A percentile compares a stretch with the other conserved stretches of the same genome.
These are phyloP conservation scores for Botrytis cinerea DNA, from an alignment of 2,329 filamentous ascomycete species.

Conservation along the genomic window DNA sequence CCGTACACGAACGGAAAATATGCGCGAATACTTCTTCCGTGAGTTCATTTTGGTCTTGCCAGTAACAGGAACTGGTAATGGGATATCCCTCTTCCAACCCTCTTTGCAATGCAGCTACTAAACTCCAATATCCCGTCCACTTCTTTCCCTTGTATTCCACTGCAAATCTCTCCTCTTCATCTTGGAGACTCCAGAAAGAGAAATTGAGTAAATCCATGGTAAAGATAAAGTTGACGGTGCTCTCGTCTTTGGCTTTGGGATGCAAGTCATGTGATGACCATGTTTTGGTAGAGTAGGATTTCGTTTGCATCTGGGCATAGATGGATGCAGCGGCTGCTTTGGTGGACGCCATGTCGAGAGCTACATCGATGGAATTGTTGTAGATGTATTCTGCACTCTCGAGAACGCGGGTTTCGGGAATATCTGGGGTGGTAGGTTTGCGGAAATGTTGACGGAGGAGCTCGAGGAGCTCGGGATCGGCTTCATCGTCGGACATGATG, in stretches of 20 bases:
- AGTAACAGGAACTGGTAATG: slow-evolving; percentile 86
- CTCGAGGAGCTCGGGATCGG: slow-evolving; percentile 82
- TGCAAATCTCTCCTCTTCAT: slow-evolving; percentile 71
- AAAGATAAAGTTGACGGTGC: slow-evolving; percentile 88
- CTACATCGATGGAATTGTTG: slow-evolving; percentile 91
- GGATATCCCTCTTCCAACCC: slow-evolving; percentile 85
- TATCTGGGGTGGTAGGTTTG: slow-evolving; percentile 53
- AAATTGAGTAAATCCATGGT: slow-evolving; percentile 97
- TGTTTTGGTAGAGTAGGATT: slow-evolving; percentile 77
- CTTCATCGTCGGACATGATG: slow-evolving; percentile 86
- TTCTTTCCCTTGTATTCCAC: slow-evolving; percentile 77
- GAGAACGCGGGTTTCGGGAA: slow-evolving; percentile 79
- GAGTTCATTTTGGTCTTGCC: slow-evolving; percentile 75
- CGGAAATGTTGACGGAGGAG: slow-evolving; percentile 80
- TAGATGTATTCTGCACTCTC: slow-evolving; percentile 82
- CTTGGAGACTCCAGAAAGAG: slow-evolving; percentile 83
- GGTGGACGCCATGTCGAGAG: slow-evolving; percentile 78
- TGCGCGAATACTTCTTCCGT: slow-evolving; percentile 71
- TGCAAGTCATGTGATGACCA: slow-evolving; percentile 92
- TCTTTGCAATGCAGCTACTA: slow-evolving; percentile 83
- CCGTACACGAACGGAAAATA: slow-evolving; percentile 83
- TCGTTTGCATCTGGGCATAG: slow-evolving; percentile 78
- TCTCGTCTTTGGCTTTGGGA: slow-evolving; percentile 77
- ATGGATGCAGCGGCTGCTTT: slow-evolving; percentile 81
- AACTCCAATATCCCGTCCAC: slow-evolving; percentile 95